Evolutionary conservation across 2,329 filamentous ascomycete genomes (phyloP).

Genomic region (Fusarium nanum): DNA sequence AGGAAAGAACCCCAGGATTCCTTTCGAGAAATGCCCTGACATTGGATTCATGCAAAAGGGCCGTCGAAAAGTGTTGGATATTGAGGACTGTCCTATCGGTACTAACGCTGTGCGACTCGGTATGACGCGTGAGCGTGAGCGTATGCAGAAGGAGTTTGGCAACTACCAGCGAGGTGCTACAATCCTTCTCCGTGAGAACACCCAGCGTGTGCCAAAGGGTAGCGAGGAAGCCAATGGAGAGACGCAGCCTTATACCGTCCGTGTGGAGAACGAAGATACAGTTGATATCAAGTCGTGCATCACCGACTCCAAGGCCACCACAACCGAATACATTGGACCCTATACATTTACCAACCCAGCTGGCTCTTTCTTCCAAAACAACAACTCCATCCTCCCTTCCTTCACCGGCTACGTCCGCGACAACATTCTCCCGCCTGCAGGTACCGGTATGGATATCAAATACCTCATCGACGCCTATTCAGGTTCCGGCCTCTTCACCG

Average conservation of each 20-base stretch:
- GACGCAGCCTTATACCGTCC: conserved; percentile 51
- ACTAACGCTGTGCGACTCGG: conserved; percentile 86
- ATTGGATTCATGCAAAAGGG: conserved; percentile 94
- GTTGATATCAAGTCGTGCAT: conserved; percentile 88
- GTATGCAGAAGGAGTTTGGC: conserved; percentile 75
- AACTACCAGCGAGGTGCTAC: conserved; percentile 87
- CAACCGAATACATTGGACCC: conserved; percentile 87
- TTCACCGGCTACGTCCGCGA: conserved; percentile 91
- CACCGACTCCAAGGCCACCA: conserved; percentile 83
- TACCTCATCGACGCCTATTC: conserved; percentile 98
- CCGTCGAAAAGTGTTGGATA: conserved; percentile 83
- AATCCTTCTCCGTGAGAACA: conserved; percentile 88
- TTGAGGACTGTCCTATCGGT: conserved; percentile 96
- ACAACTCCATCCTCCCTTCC: conserved; percentile 91
- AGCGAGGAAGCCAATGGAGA: conserved; percentile 47
- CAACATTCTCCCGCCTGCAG: conserved; percentile 72
- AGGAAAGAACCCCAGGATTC: conserved; percentile 59
- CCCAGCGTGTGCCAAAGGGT: conserved; percentile 71
- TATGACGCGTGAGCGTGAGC: conserved; percentile 80
- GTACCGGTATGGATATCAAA: conserved; percentile 64
- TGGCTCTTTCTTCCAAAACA: conserved; percentile 98
- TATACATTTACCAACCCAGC: conserved; percentile 92
- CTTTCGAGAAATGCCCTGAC: conserved; percentile 74
- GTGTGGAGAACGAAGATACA: conserved; percentile 66
- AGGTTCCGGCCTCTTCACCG: conserved; percentile 95